These are phyloP conservation scores for Aspergillus chevalieri DNA, from an alignment of 2,329 filamentous ascomycete genomes.

Conservation along the genomic window DNA sequence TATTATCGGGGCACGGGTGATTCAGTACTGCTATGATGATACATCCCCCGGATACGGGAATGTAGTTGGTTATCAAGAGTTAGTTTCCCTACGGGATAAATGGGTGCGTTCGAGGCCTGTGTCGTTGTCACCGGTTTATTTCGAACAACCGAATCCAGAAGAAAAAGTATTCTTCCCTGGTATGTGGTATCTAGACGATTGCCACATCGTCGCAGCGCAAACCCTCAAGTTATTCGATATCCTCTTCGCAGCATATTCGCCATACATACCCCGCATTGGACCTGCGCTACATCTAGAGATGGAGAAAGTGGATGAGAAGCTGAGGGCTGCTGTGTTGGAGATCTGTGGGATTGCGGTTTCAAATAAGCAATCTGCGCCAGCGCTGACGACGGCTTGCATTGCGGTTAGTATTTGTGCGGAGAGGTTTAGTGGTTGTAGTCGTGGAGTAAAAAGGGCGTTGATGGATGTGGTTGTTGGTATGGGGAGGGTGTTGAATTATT, in stretches of 20 bases:
- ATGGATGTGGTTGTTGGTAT: conserved; percentile 17
- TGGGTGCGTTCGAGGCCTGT: no score
- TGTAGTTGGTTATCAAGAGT: conserved; percentile 37
- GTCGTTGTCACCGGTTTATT: conserved; percentile 53
- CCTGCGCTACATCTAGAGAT: conserved; percentile 7
- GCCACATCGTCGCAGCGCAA: conserved; percentile 54
- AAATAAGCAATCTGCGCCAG: conserved; percentile 52
- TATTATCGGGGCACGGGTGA: conserved; percentile 54
- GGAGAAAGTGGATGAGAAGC: conserved; percentile 8
- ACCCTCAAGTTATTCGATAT: conserved; percentile 54
- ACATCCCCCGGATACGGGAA: conserved; percentile 27
- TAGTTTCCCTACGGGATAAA: conserved; percentile 32
- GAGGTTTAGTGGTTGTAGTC: conserved; percentile 19
- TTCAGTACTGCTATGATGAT: conserved; percentile 55
- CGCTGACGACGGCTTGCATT: conserved; percentile 42
- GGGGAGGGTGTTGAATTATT: neutral
- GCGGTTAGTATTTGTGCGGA: conserved; percentile 30
- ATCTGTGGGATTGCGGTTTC: conserved; percentile 56
- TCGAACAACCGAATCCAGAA: conserved; percentile 28
- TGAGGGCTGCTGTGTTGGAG: conserved; percentile 41
- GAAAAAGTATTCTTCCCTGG: conserved; percentile 47
- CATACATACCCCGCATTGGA: conserved; percentile 25
- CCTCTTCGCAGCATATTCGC: conserved; percentile 52
- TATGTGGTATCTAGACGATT: conserved; percentile 51
- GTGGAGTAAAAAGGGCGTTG: conserved; percentile 22